A percentile compares a stretch with the other conserved stretches of the same genome.
Conservation (phyloP, 2,329 filamentous ascomycete genomes). For the Ophioceras dolichostomum region DNA sequence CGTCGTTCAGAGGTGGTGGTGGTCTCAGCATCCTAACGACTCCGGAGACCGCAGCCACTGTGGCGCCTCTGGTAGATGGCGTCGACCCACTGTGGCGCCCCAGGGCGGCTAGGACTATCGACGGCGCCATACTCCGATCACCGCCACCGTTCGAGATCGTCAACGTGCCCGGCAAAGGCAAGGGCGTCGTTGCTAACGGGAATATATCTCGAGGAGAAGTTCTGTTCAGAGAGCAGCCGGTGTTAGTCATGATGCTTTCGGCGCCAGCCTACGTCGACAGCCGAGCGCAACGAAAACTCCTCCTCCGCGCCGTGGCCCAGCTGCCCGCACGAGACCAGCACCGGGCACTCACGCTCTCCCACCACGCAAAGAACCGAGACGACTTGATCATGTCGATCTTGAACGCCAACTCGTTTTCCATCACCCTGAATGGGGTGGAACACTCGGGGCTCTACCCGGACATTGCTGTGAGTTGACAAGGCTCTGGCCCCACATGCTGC, state of each 20-base stretch:
- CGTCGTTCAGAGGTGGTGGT: constrained; percentile 9
- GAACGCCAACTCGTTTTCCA: not conserved
- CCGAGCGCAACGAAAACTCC: constrained; percentile 1
- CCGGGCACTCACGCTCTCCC: not conserved
- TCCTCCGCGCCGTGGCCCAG: constrained; percentile 7
- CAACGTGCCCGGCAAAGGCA: constrained; percentile 10
- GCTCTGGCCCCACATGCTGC: too few species aligned
- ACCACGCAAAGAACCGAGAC: constrained; percentile 1
- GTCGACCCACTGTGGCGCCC: constrained; percentile 4
- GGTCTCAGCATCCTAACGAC: constrained; percentile 13
- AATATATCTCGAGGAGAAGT: constrained; percentile 8
- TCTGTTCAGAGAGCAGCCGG: constrained; percentile 10
- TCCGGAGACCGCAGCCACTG: constrained; percentile 10
- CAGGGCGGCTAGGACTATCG: not conserved
- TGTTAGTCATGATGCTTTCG: constrained; percentile 6
- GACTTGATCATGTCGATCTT: constrained; percentile 2
- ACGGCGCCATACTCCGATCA: not conserved
- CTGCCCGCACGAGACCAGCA: constrained; percentile 5
- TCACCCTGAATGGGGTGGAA: not conserved
- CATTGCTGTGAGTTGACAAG: not conserved
- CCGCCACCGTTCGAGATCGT: constrained; percentile 7
- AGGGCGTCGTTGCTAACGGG: constrained; percentile 11
- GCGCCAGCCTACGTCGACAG: constrained; percentile 5
- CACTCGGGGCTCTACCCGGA: not conserved
- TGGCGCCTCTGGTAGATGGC: constrained; percentile 11